phyloP scores from a whole-genome alignment of 129 eudicot species.

The Oenanthe sinensis region DNA sequence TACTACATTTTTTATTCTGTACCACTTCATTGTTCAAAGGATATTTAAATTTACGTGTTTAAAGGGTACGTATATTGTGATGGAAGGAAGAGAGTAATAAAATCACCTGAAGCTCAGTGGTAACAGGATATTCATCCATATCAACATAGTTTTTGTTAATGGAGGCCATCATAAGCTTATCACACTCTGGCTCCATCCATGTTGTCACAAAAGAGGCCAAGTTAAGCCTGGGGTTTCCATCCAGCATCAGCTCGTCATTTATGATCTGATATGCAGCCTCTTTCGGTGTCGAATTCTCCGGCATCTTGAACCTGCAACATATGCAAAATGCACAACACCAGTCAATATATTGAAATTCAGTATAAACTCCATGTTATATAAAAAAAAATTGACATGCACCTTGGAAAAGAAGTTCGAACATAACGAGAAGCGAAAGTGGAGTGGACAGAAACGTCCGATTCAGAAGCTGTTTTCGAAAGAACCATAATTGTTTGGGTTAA shows the following conservation, averaged over 20 bases:
- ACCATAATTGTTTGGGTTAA: constrained; percentile 11
- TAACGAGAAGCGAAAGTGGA: constrained; percentile 41
- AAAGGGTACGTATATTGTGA: too few relatives aligned
- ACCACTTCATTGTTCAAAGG: not conserved
- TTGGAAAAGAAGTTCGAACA: constrained; percentile 33
- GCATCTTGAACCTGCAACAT: constrained; percentile 24
- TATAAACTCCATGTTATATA: not conserved
- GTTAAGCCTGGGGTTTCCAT: constrained; percentile 26
- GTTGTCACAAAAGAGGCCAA: constrained; percentile 30
- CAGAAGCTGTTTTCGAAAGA: constrained; percentile 23
- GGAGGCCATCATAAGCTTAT: constrained; percentile 25
- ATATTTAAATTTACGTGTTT: not conserved
- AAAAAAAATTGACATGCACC: not conserved
- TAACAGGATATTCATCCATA: constrained; percentile 30
- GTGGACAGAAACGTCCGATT: constrained; percentile 23
- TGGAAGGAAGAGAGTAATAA: not conserved
- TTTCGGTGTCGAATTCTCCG: constrained; percentile 32
- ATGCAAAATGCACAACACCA: not conserved
- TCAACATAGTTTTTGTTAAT: constrained; percentile 31
- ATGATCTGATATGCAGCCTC: constrained; percentile 43
- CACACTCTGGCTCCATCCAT: constrained; percentile 33
- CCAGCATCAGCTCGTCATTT: constrained; percentile 37
- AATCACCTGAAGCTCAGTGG: constrained; percentile 25
- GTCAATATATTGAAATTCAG: not conserved
- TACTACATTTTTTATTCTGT: too few relatives aligned